Base-by-base conservation (phyloP, 257 asterid genomes). In the Galeopsis tetrahit region DNA sequence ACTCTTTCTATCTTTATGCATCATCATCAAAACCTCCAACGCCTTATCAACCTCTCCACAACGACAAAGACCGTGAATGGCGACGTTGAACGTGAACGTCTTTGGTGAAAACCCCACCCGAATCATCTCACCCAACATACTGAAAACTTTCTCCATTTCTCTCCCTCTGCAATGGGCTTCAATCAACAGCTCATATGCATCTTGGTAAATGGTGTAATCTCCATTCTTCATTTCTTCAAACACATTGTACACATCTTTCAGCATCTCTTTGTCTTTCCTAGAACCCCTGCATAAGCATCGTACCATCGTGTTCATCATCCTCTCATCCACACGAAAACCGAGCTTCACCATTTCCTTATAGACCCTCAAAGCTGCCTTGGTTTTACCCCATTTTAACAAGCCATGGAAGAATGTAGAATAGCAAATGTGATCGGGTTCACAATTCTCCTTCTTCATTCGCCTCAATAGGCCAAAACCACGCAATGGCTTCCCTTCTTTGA, bases 391-490 rank as follows among this genome's bases (percentile, higher is more conserved):
- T 74, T 92, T 92, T 60, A 89, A 66, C 86, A 92, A 43, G 9
- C 96, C 98, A 33, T 92, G 98, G 31, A 92, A 63, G 75, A 89
- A 11, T 0, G 96, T 92, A 43, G 86, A 83, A 10, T 89, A 92
- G 82, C 62, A 86, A 17, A 92, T 77, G 80, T 73, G 78, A 73
- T 92, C 96, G 0, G 96, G 96, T 52, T 42, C 61, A 72, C 95
- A 89, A 3, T 72, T 78, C 67, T 69, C 67, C 76, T 78, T 82
- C 79, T 71, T 84, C 96, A 88, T 89, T 52, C 56, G 71, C 77
- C 67, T 78, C 88, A 92, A 73, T 70, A 86, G 69, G 40, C 69
- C 76, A 31, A 88, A 78, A 11, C 96, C 96, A 10, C 73, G 75
- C 75, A 86, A 69, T 7, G 96, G 96, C 68, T 82, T 86, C 4